Base-by-base conservation (phyloP, 1,139 yeast species). In the Diutina siamensis region DNA sequence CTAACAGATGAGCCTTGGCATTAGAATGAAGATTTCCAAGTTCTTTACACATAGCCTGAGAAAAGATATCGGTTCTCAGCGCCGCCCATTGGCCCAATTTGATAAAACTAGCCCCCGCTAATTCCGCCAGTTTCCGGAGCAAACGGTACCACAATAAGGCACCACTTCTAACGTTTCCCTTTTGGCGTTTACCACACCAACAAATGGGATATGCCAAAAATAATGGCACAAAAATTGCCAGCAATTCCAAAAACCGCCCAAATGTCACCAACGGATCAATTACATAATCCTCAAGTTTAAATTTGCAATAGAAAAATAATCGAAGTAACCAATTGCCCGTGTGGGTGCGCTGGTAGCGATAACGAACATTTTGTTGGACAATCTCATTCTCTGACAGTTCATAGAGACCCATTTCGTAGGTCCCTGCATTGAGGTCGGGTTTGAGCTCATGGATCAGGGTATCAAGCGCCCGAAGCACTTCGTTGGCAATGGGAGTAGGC, bases 11-110 rank as follows among this genome's bases (percentile, higher is more conserved):
- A 4, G 85, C 74, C 48, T 74, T 77, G 13, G 92, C 89, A 58
- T 86, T 79, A 13, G 96, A 85, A 60, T 92, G 98, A 47, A 92
- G 66, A 34, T 76, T 66, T 2, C 87, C 77, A 55, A 92, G 65
- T 57, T 85, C 92, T 21, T 76, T 76, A 61, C 98, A 92, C 62
- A 92, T 64, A 44, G 76, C 86, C 46, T 67, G 68, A 2, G 96
- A 83, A 63, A 92, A 89, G 38, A 92, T 84, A 62, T 92, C 99
- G 0, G 95, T 85, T 63, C 99, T 75, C n/a, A 96, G 84, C 2
- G 97, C 97, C 0, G 98, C 98, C 99, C 99, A 92, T 67, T 94
- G 98, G 3, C 97, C 98, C 51, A 92, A 72, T 62, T 92, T 92
- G 51, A 92, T 86, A 61, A 92, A 92, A 5, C 95, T 83, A 2